Percentiles rank a stretch among this genome's conserved stretches.
Evolutionary conservation across 371 early-diverging fungal species (phyloP).

Genomic region (Zychaea mexicana): DNA sequence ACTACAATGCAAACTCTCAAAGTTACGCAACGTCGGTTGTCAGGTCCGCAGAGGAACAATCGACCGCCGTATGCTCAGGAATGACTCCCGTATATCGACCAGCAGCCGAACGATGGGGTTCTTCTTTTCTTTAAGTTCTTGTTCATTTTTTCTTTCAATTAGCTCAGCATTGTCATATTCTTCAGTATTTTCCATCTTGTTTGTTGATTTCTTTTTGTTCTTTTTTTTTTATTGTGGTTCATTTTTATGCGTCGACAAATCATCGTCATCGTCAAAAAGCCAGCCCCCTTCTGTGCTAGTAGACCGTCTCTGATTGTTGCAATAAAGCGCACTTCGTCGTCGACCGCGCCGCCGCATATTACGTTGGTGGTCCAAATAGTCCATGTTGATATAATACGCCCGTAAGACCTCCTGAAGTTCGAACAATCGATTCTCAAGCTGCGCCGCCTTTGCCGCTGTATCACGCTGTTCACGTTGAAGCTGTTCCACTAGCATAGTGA

Average conservation of each 20-base stretch:
- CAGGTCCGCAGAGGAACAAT: slow-evolving; percentile 27
- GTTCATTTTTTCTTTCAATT: neutral
- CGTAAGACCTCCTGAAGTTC: slow-evolving; percentile 41
- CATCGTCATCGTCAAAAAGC: neutral
- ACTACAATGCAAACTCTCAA: slow-evolving; percentile 37
- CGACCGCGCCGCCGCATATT: slow-evolving; percentile 4
- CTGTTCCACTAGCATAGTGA: neutral
- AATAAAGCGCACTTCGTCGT: neutral
- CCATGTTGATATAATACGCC: slow-evolving; percentile 42
- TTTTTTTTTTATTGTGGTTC: neutral
- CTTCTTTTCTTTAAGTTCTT: slow-evolving; percentile 30
- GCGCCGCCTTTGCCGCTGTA: slow-evolving; percentile 1
- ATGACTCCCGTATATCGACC: slow-evolving; percentile 49
- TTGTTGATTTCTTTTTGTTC: neutral
- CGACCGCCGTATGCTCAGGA: slow-evolving; percentile 40
- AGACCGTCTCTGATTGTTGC: neutral
- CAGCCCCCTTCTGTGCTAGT: neutral
- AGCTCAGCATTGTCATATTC: too few species aligned
- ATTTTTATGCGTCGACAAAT: neutral
- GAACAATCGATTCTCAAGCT: slow-evolving; percentile 30
- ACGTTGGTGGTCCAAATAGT: slow-evolving; percentile 35
- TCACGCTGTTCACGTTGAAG: slow-evolving; percentile 8
- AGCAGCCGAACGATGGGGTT: slow-evolving; percentile 53
- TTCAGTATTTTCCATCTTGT: too few species aligned
- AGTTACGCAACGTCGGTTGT: slow-evolving; percentile 37